Evolutionary conservation across 129 eudicot genomes (phyloP).

Genomic region (Solidago caesia): DNA sequence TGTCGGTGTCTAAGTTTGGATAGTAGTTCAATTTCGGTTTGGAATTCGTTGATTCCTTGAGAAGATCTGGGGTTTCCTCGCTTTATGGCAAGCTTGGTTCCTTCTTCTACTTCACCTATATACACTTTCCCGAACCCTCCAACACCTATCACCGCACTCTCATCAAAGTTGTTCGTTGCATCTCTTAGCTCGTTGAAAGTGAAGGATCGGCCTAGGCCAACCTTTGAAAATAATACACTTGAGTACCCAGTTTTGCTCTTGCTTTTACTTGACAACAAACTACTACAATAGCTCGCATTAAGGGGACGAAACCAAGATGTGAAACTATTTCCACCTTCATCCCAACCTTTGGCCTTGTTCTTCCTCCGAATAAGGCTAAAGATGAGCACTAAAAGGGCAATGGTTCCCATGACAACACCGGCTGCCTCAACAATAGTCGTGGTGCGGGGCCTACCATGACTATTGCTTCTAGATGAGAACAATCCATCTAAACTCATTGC

Average conservation of each 20-base stretch:
- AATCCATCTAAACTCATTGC: slow-evolving; percentile 77
- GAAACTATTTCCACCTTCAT: slow-evolving; percentile 57
- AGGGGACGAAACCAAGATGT: slow-evolving; percentile 89
- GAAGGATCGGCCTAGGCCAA: slow-evolving; percentile 57
- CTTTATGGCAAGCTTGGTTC: slow-evolving; percentile 76
- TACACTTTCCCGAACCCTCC: slow-evolving; percentile 99
- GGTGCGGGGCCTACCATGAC: slow-evolving; percentile 26
- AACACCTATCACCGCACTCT: slow-evolving; percentile 70
- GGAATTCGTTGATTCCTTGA: slow-evolving; percentile 93
- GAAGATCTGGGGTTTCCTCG: slow-evolving; percentile 79
- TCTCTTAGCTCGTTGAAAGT: slow-evolving; percentile 55
- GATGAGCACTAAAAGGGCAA: slow-evolving; percentile 41
- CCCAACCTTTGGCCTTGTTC: slow-evolving; percentile 56
- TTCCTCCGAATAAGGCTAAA: slow-evolving; percentile 35
- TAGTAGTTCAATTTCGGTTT: slow-evolving; percentile 72
- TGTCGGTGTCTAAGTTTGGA: slow-evolving; percentile 94
- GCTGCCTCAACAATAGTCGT: slow-evolving; percentile 39
- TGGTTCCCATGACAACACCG: slow-evolving; percentile 51
- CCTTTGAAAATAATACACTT: slow-evolving; percentile 49
- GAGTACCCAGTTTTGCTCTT: slow-evolving; percentile 60
- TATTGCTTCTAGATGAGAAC: slow-evolving; percentile 48
- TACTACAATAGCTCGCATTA: slow-evolving; percentile 55
- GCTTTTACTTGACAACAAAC: slow-evolving; percentile 47
- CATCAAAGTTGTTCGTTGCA: slow-evolving; percentile 83
- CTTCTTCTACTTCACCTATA: slow-evolving; percentile 66